phyloP scores from a whole-genome alignment of 306 rosid genomes.

The Rosa chinensis region DNA sequence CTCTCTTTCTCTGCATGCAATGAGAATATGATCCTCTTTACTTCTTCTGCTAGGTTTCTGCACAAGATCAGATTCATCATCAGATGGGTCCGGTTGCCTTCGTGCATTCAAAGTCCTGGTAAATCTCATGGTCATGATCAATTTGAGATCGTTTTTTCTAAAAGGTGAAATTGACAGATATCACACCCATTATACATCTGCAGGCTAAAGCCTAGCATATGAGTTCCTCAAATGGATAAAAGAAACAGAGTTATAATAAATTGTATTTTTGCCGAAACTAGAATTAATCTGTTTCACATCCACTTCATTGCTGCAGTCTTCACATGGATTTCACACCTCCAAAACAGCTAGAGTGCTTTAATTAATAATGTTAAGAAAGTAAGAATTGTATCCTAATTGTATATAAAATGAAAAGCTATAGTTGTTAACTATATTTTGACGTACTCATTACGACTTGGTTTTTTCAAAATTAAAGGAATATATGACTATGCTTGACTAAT shows the following conservation, averaged over 20 bases:
- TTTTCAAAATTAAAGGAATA: too few species aligned
- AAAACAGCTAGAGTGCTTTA: not conserved
- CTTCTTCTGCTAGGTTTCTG: conserved; percentile 6
- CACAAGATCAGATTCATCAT: not conserved
- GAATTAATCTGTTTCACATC: not conserved
- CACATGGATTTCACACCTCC: not conserved
- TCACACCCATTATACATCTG: not conserved
- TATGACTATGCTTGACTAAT: not conserved
- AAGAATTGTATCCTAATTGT: not conserved
- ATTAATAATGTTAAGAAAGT: not conserved
- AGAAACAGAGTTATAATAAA: not conserved
- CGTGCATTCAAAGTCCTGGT: not conserved
- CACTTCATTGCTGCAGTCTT: not conserved
- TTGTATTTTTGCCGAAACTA: not conserved
- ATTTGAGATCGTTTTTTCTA: not conserved
- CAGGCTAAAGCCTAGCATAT: not conserved
- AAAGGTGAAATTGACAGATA: not conserved
- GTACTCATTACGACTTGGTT: not conserved
- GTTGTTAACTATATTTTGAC: not conserved
- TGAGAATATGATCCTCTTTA: not conserved
- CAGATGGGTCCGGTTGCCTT: not conserved
- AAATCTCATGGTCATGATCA: not conserved
- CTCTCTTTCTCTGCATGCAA: not conserved
- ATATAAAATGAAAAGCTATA: not conserved
- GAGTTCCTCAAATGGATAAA: not conserved